Evolutionary conservation across 169 alveolate genomes (phyloP).

Genomic region (Plasmodium falciparum): DNA sequence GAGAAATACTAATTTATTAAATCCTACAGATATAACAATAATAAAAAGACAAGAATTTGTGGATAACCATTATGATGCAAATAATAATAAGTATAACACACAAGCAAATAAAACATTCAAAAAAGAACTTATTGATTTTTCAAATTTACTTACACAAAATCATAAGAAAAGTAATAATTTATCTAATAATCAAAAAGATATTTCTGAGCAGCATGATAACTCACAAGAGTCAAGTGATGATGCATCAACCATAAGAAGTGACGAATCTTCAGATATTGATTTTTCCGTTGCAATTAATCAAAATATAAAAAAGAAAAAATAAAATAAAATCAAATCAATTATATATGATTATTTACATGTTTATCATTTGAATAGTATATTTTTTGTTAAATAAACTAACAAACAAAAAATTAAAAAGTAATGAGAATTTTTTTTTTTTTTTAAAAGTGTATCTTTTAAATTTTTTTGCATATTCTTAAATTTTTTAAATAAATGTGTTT

Average conservation of each 20-base stretch:
- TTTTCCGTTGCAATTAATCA: slow-evolving; percentile 61
- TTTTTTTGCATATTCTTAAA: too few species aligned
- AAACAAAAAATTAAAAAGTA: too few species aligned
- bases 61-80: slow-evolving; percentile 23
- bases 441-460: too few species aligned
- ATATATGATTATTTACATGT: too few species aligned
- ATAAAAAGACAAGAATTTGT: slow-evolving; percentile 61
- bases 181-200: background rate
- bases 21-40: slow-evolving; percentile 16
- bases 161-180: background rate
- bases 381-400: too few species aligned
- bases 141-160: slow-evolving; percentile 11
- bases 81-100: slow-evolving; percentile 14
- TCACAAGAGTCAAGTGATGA: slow-evolving; percentile 5
- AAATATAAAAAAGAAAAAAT: slow-evolving; percentile 33
- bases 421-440: too few species aligned
- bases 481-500: too few species aligned
- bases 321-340: slow-evolving; percentile 7
- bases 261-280: slow-evolving; percentile 65
- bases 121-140: slow-evolving; percentile 11
- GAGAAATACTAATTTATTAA: background rate
- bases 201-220: background rate
- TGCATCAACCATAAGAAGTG: slow-evolving; percentile 6
- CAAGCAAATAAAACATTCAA: background rate
- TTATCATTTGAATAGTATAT: too few species aligned